phyloP scores from a whole-genome alignment of 345 rosid genomes.

The Kandelia obovata region DNA sequence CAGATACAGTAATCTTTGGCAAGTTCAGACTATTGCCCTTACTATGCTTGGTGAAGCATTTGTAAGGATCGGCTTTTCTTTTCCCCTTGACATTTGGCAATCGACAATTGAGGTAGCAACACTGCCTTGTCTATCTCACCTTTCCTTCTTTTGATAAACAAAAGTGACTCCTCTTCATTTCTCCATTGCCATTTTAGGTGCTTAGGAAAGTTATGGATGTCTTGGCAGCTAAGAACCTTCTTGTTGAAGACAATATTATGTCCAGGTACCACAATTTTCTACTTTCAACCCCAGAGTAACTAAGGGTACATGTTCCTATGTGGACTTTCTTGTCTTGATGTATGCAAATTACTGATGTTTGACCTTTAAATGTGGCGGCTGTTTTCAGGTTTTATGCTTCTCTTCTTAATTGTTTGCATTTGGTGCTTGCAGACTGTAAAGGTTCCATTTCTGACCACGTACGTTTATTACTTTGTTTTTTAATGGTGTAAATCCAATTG shows the following conservation, averaged over 20 bases:
- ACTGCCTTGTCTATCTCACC: background rate
- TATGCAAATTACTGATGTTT: background rate
- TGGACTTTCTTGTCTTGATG: background rate
- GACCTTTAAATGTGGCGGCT: background rate
- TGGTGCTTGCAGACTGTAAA: constrained; percentile 63
- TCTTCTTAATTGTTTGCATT: constrained; percentile 74
- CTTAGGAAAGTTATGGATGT: constrained; percentile 77
- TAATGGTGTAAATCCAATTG: constrained; percentile 6
- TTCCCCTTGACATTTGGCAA: constrained; percentile 56
- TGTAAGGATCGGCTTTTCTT: constrained; percentile 48
- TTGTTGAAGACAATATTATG: constrained; percentile 56
- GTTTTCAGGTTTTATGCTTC: constrained; percentile 63
- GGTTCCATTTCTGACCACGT: constrained; percentile 76
- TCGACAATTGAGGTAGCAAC: constrained; percentile 57
- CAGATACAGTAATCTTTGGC: constrained; percentile 51
- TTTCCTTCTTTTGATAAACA: background rate
- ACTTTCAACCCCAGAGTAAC: background rate
- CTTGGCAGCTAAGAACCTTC: constrained; percentile 52
- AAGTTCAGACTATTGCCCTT: constrained; percentile 50
- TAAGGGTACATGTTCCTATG: background rate
- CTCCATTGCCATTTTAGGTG: constrained; percentile 42
- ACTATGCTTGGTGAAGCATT: constrained; percentile 65
- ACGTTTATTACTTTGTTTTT: constrained; percentile 30
- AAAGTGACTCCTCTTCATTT: background rate
- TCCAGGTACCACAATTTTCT: constrained; percentile 44